Percentiles rank a stretch among this genome's conserved stretches.
phyloP scores from a whole-genome alignment of 2,329 filamentous ascomycete genomes.

The Verticillium zaregamsianum region DNA sequence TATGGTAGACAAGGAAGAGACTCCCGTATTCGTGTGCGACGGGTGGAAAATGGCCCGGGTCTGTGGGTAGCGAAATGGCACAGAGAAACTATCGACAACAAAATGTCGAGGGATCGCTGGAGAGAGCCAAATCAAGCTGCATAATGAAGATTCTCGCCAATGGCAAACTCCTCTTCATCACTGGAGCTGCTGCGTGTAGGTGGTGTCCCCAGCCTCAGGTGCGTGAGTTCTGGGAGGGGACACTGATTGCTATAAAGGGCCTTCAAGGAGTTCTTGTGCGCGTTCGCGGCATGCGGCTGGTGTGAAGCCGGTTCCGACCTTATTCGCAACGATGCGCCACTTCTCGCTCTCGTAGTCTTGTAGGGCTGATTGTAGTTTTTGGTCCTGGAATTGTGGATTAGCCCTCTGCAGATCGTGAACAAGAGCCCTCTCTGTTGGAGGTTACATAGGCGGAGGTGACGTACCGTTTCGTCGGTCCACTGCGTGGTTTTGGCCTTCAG shows the following conservation, averaged over 20 bases:
- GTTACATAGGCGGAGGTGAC: conserved; percentile 25
- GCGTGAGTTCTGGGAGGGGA: conserved; percentile 44
- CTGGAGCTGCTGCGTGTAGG: conserved; percentile 37
- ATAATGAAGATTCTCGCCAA: conserved; percentile 12
- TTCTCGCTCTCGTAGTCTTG: conserved; percentile 87
- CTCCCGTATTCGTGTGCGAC: neutral
- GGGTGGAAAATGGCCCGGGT: neutral
- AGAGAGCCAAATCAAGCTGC: conserved; percentile 7
- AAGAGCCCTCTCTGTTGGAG: neutral
- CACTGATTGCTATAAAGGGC: conserved; percentile 50
- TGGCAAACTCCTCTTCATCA: conserved; percentile 17
- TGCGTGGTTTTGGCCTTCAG: conserved; percentile 89
- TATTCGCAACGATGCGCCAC: conserved; percentile 88
- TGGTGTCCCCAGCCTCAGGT: conserved; percentile 43
- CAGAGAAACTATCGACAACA: neutral
- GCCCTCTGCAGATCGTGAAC: neutral
- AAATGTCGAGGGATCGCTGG: neutral
- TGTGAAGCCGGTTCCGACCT: conserved; percentile 86
- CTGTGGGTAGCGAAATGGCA: neutral
- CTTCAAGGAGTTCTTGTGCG: conserved; percentile 56
- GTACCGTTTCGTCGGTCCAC: conserved; percentile 91
- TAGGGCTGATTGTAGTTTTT: conserved; percentile 71
- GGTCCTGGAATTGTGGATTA: conserved; percentile 52
- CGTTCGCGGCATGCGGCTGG: conserved; percentile 83
- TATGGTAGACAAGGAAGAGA: neutral